Base-by-base conservation (phyloP, 139 green algal species). In the Marvania coccoides region DNA sequence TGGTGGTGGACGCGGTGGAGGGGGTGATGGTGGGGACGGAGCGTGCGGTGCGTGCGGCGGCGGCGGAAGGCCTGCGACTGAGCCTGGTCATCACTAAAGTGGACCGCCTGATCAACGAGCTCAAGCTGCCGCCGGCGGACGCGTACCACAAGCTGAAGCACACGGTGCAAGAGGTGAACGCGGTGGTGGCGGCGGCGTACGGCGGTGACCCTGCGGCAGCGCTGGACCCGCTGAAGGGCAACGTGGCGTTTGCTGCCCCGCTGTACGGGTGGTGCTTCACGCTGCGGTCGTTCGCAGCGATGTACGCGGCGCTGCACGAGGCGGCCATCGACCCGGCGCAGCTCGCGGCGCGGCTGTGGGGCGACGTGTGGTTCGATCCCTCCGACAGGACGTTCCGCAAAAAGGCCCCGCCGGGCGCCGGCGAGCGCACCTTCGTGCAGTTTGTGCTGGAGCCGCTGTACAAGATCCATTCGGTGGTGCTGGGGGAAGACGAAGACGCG, bases 401-500 rank as follows among this genome's bases (percentile, higher is more conserved):
- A 28, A 93, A 87, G 65, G 42, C 42, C 19, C 58, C 87, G 12
- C 69, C 65, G 2, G 74, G 54, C 7, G 75, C 69, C 31, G 75
- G 65, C 28, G 77, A 96, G 61, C 87, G 94, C 60, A 82, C 79
- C 42, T 98, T 99, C 69, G 89, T 99, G 61, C 76, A 95, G 59
- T 99, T 97, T 55, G 68, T 98, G 9, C 81, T 99, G 31, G 89
- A 97, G 74, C 94, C 94, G 7, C 72, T 99, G 68, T 99, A 98
- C 84, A 99, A 99, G 81, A 79, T 97, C 30, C 85, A 90, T 77
- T 79, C 72, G 51, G 76, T 89, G 56, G 79, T 91, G 6, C 34
- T 89, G 15, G 83, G 77, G n/a, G 84, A 91, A 72, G 62, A 82
- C 33, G 63, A 77, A 2, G 59, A 28, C 14, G 76, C 23, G 53